Conservation (phyloP, 768 basidiomycete genomes). For the Termitomyces sp. region DNA sequence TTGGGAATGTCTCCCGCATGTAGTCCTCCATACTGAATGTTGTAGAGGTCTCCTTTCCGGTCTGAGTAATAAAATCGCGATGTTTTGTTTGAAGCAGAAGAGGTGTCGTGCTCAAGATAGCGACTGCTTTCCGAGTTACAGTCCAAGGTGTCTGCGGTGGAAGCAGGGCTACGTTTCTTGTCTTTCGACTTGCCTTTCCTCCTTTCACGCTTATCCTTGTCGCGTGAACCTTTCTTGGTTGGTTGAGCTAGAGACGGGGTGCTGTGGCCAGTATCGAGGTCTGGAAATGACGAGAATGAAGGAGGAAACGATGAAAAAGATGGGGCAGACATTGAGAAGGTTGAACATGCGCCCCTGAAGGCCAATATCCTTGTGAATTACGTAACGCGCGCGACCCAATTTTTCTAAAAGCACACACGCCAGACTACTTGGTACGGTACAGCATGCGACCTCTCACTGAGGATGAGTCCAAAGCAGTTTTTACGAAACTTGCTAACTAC, state of each 20-base stretch:
- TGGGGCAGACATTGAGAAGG: slow-evolving; percentile 42
- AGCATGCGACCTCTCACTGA: slow-evolving; percentile 94
- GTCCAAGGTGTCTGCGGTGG: slow-evolving; percentile 17
- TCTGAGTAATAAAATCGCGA: slow-evolving; percentile 57
- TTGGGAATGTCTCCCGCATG: slow-evolving; percentile 64
- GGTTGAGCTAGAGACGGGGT: slow-evolving; percentile 18
- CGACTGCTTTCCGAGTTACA: not conserved
- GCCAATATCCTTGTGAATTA: slow-evolving; percentile 2
- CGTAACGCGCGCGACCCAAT: slow-evolving; percentile 12
- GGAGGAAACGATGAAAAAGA: slow-evolving; percentile 64
- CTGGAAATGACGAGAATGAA: slow-evolving; percentile 70
- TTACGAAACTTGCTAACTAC: slow-evolving; percentile 96
- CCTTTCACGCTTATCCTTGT: slow-evolving; percentile 24
- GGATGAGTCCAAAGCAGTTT: slow-evolving; percentile 95
- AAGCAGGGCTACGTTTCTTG: slow-evolving; percentile 27
- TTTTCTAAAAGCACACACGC: not conserved
- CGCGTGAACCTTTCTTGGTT: slow-evolving; percentile 17
- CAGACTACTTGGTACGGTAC: not conserved
- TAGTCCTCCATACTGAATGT: slow-evolving; percentile 64
- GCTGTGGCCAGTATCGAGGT: slow-evolving; percentile 46
- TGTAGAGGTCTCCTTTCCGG: slow-evolving; percentile 61
- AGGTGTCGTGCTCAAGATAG: slow-evolving; percentile 20
- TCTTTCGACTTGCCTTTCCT: slow-evolving; percentile 21
- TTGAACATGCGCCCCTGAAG: slow-evolving; percentile 2
- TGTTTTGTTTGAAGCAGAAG: slow-evolving; percentile 21